phyloP scores from a whole-genome alignment of 768 basidiomycete species.

The Amylocystis lapponica region DNA sequence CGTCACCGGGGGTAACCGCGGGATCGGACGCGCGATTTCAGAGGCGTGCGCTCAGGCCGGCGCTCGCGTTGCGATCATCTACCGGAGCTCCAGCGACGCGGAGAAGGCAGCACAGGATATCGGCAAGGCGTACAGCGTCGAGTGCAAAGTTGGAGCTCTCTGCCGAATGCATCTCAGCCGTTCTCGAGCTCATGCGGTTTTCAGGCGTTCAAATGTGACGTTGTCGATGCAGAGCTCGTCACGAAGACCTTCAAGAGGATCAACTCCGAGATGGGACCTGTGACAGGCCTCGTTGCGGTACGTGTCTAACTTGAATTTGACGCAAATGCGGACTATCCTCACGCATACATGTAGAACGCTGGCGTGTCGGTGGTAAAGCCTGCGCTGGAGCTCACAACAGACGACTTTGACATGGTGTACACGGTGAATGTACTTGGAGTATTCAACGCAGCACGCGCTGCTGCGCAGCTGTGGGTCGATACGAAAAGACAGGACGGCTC shows the following conservation, averaged over 20 bases:
- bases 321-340: neutral
- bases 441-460: conserved; percentile 56
- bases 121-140: conserved; percentile 38
- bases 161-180: neutral
- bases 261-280: conserved; percentile 40
- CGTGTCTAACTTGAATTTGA: conserved; percentile 4
- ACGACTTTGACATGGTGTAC: conserved; percentile 52
- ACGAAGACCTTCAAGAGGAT: conserved; percentile 41
- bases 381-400: conserved; percentile 46
- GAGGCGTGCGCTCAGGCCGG: conserved; percentile 49
- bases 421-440: conserved; percentile 61
- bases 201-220: conserved; percentile 60
- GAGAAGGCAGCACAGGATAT: conserved; percentile 42
- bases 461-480: conserved; percentile 45
- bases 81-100: conserved; percentile 47
- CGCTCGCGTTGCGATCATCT: conserved; percentile 57
- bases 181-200: too few relatives aligned
- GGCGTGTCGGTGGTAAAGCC: conserved; percentile 61
- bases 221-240: conserved; percentile 41
- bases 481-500: conserved; percentile 35
- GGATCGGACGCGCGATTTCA: conserved; percentile 53
- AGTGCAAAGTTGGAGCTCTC: conserved; percentile 35
- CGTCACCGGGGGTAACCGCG: conserved; percentile 58
- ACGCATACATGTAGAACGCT: conserved; percentile 54
- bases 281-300: conserved; percentile 55